Conservation (phyloP, 129 eudicot species). For the Oenanthe sinensis region DNA sequence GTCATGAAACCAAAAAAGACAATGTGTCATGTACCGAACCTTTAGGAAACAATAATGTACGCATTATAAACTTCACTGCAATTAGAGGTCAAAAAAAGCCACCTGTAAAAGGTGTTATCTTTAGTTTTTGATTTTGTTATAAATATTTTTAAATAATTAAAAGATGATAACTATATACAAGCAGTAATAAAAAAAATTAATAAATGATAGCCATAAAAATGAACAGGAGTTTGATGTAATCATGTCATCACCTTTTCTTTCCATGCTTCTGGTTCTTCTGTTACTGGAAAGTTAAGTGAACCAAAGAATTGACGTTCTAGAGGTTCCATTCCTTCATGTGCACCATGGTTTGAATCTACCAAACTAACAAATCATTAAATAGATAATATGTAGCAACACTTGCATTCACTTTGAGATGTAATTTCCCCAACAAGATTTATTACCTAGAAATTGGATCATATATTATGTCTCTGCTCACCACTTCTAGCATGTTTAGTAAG, state of each 20-base stretch:
- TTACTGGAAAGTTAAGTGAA: conserved; percentile 58
- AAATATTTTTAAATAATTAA: background rate
- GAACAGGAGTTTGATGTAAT: background rate
- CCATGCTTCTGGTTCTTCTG: conserved; percentile 63
- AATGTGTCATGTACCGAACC: background rate
- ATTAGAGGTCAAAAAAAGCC: background rate
- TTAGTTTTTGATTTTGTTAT: background rate
- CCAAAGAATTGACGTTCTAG: conserved; percentile 44
- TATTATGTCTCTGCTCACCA: conserved; percentile 75
- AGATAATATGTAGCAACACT: conserved; percentile 2
- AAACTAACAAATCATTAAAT: conserved; percentile 28
- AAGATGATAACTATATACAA: background rate
- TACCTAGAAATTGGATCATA: conserved; percentile 57
- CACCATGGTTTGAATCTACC: conserved; percentile 63
- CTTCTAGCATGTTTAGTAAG: conserved; percentile 81
- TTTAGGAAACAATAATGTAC: background rate
- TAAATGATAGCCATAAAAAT: background rate
- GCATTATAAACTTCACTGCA: background rate
- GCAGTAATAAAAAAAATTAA: background rate
- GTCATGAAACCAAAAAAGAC: background rate
- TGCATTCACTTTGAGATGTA: background rate
- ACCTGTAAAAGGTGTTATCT: background rate
- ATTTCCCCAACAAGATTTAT: background rate
- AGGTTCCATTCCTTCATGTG: conserved; percentile 45
- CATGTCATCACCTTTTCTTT: conserved; percentile 53